These are phyloP conservation scores for Drechslerella stenobrocha DNA, from an alignment of 2,329 filamentous ascomycete genomes.

Conservation along the genomic window DNA sequence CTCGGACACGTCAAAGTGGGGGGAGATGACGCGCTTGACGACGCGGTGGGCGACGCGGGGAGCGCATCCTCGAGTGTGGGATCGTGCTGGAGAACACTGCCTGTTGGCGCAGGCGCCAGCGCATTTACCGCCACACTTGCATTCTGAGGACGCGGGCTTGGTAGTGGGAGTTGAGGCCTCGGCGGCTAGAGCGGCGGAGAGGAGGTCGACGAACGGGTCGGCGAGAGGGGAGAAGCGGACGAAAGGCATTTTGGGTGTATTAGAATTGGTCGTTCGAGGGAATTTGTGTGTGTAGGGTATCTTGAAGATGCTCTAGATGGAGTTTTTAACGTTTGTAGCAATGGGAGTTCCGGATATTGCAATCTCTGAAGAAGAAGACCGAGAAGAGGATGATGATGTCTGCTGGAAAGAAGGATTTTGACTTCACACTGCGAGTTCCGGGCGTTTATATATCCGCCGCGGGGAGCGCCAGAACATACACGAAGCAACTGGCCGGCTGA, in stretches of 20 bases:
- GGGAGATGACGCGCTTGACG: constrained; percentile 32
- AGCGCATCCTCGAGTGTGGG: constrained; percentile 24
- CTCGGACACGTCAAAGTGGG: constrained; percentile 74
- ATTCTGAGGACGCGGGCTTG: background rate
- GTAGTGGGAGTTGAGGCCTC: constrained; percentile 8
- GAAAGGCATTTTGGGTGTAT: constrained; percentile 40
- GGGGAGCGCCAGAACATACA: constrained; percentile 11
- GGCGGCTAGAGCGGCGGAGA: constrained; percentile 31
- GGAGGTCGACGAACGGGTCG: constrained; percentile 36
- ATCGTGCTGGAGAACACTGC: constrained; percentile 28
- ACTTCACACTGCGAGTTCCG: constrained; percentile 8
- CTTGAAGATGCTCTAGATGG: constrained; percentile 10
- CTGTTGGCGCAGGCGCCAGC: background rate
- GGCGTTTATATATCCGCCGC: constrained; percentile 38
- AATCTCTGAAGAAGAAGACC: background rate
- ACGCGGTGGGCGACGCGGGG: constrained; percentile 23
- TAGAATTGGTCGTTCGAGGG: constrained; percentile 10
- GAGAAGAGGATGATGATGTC: constrained; percentile 34
- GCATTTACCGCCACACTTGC: background rate
- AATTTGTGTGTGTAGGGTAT: constrained; percentile 7
- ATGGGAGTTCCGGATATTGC: no score
- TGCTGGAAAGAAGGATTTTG: constrained; percentile 29
- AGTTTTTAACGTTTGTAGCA: no score
- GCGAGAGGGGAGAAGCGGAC: constrained; percentile 31
- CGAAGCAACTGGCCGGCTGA: constrained; percentile 15